Evolutionary conservation across 1,284 basidiomycete species (phyloP), one percentile per base, ranked within the genome.

Genomic region (Tilletia horrida): DNA sequence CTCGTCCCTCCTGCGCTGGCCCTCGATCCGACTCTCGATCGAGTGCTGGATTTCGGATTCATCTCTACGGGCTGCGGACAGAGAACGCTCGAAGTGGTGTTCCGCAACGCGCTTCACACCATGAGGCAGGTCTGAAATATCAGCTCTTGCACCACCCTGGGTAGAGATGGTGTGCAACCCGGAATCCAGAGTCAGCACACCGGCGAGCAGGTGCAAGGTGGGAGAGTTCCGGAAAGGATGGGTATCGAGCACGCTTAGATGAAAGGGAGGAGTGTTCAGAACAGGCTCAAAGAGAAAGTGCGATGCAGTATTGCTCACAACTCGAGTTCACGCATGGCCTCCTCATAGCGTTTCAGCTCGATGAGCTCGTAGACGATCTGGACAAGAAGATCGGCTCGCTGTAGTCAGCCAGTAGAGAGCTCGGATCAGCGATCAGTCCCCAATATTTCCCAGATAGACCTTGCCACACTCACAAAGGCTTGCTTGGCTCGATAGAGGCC

Each of bases 361-460:
- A 64, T 64, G 45, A 64, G 63, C 21, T 64, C 63, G 45, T 27
- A 48, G 47, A 52, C 47, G 35, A 64, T 47, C 27, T 64, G 45
- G 16, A 52, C 45, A 2, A 64, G 47, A 29, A 64, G 16, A 14
- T 47, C 27, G n/a, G 55, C 8, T 59, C 55, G 27, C 55, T 59
- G 55, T 25, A 4, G 35, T 11, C 35, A 40, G 35, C 4, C 35
- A 40, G 35, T 40, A 48, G 7, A 48, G 21, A 23, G 7, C 4
- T 6, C 18, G 16, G 18, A 48, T 48, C 45, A 48, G 45, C 16
- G 16, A n/a, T 4, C 4, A 18, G 7, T 48, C 45, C 3, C 4
- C 4, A 48, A 48, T 6, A 48, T 18, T 11, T 40, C n/a, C n/a
- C n/a, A 16, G 18, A 18, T 6, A 48, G 16, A 23, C 6, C 45